phyloP scores from a whole-genome alignment of 495 filamentous ascomycete species.

The Hyaloscypha variabilis region DNA sequence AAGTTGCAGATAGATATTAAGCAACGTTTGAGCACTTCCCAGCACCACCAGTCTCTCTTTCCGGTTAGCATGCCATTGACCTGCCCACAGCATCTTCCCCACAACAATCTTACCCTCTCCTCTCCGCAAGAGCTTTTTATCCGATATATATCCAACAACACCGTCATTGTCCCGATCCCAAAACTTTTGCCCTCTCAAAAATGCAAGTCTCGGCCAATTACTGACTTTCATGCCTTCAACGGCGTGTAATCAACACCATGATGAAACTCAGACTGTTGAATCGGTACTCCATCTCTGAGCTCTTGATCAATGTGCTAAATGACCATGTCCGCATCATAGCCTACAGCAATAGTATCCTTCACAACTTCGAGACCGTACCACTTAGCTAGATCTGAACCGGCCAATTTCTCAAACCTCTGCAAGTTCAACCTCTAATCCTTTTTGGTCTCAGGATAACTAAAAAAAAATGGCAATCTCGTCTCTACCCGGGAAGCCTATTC shows the following conservation, averaged over 20 bases:
- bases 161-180: constrained; percentile 38
- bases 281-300: constrained; percentile 27
- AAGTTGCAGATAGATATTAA: too few relatives aligned
- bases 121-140: constrained; percentile 36
- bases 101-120: constrained; percentile 26
- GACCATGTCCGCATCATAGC: constrained; percentile 49
- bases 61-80: constrained; percentile 23
- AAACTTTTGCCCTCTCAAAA: constrained; percentile 37
- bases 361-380: constrained; percentile 50
- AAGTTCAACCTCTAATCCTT: constrained; percentile 39
- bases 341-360: constrained; percentile 53
- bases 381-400: constrained; percentile 56
- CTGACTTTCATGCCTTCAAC: constrained; percentile 36
- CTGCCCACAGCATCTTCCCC: constrained; percentile 20
- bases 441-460: constrained; percentile 33
- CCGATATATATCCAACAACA: constrained; percentile 28
- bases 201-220: constrained; percentile 40
- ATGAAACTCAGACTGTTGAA: constrained; percentile 32
- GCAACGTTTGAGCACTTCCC: background rate
- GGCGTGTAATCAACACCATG: constrained; percentile 41
- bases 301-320: constrained; percentile 43
- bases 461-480: constrained; percentile 50
- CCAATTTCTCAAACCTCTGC: constrained; percentile 56
- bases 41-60: constrained; percentile 22
- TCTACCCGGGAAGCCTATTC: constrained; percentile 57